Evolutionary conservation across 139 green algal species (phyloP), one percentile per base, ranked within the genome.

Genomic region (Bryopsis sp.): DNA sequence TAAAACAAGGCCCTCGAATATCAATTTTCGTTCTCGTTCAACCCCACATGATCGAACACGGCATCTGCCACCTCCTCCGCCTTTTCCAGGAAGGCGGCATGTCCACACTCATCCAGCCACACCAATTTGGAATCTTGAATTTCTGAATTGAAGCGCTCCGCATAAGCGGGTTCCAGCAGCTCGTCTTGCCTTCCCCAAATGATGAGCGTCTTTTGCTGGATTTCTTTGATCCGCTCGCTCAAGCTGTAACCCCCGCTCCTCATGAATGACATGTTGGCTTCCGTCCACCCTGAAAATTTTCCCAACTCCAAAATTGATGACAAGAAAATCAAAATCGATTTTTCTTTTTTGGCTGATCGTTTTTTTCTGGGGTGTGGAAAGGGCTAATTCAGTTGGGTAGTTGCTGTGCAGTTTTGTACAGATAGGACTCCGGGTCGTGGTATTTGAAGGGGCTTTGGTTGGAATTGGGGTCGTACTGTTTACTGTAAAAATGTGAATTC

Each of bases 241-340:
- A 96, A 69, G 24, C 66, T 71, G 71, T 95, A 97, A 2, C 93
- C 93, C 1, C 92, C 93, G 39, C 82, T 89, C 39, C 73, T 67
- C 75, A 98, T 98, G 79, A 95, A 98, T 1, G 80, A 80, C 37
- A 96, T 71, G 64, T 93, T 97, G 34, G 86, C 88, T 7, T 96
- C 85, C 24, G 68, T 36, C 92, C 92, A 96, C 31, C 86, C 87
- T 71, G 59, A 37, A 79, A 59, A 34, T 48, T 73, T 75, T 48
- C 48, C 35, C 19, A 37, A 32, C 4, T 37, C 35, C 33, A 58
- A 46, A 61, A 47, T 32, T 11, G 4, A 11, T 67, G 6, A n/a
- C 29, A 6, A 67, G 26, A 47, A 15, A 43, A 24, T 47, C 5
- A 6, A 47, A 7, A 32, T 29, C 5, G 59, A 47, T 43, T 19